Conservation (phyloP, 306 rosid genomes). For the Biancaea sappan region DNA sequence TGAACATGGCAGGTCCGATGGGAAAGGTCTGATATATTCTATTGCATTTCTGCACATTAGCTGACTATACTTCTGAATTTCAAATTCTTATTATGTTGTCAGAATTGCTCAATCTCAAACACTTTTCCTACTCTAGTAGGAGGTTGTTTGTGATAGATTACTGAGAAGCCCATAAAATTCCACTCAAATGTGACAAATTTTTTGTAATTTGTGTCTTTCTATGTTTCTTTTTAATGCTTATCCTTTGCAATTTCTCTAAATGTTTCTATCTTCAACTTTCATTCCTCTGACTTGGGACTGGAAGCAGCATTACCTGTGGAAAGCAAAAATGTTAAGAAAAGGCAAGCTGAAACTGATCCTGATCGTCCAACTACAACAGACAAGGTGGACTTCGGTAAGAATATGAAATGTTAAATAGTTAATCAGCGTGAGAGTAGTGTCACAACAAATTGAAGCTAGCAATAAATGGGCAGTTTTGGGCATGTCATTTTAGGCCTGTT, state of each 20-base stretch:
- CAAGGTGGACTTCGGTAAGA: slow-evolving; percentile 45
- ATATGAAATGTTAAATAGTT: background rate
- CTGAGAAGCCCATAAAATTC: slow-evolving; percentile 25
- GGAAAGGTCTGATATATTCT: slow-evolving; percentile 40
- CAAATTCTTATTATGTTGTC: slow-evolving; percentile 2
- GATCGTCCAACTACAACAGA: slow-evolving; percentile 36
- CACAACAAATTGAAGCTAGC: too few relatives aligned
- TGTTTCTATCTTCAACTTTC: slow-evolving; percentile 12
- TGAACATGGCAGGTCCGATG: slow-evolving; percentile 33
- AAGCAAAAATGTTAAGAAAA: slow-evolving; percentile 37
- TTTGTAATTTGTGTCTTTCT: background rate
- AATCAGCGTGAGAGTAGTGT: background rate
- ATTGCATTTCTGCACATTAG: slow-evolving; percentile 11
- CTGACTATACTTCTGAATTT: background rate
- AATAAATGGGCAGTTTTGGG: too few relatives aligned
- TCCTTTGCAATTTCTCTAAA: slow-evolving; percentile 25
- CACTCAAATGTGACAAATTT: background rate
- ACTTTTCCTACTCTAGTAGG: slow-evolving; percentile 12
- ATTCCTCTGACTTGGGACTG: background rate
- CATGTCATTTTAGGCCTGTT: too few relatives aligned
- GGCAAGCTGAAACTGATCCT: slow-evolving; percentile 44
- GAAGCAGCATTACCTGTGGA: slow-evolving; percentile 32
- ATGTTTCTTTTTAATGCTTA: background rate
- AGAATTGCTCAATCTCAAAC: background rate
- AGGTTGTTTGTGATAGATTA: slow-evolving; percentile 14